These are phyloP conservation scores for Hygrocybe punicea DNA, from an alignment of 768 basidiomycete genomes.

Conservation along the genomic window DNA sequence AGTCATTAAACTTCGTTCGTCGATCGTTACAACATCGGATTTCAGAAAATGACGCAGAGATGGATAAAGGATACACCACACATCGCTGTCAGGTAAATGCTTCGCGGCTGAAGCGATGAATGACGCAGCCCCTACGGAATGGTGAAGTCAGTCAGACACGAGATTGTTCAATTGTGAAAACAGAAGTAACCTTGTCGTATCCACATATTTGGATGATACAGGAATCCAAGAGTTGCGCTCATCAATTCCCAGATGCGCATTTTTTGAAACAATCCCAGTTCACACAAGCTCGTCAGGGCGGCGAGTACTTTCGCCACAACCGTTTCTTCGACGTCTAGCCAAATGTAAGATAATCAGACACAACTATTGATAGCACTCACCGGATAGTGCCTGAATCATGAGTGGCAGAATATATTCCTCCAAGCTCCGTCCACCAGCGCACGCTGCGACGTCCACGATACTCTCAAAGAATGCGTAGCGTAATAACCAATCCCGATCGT, in stretches of 20 bases:
- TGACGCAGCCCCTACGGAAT: slow-evolving; percentile 67
- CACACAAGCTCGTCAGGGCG: slow-evolving; percentile 83
- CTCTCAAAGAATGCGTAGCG: slow-evolving; percentile 92
- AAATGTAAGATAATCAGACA: slow-evolving; percentile 10
- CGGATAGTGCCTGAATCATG: slow-evolving; percentile 93
- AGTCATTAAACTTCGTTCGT: slow-evolving; percentile 69
- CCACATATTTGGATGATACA: slow-evolving; percentile 96
- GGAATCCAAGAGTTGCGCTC: slow-evolving; percentile 80
- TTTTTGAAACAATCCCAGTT: slow-evolving; percentile 86
- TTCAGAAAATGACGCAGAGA: slow-evolving; percentile 81
- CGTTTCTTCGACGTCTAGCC: slow-evolving; percentile 86
- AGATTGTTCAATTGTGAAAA: background rate
- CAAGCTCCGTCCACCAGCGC: slow-evolving; percentile 84
- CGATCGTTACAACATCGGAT: slow-evolving; percentile 73
- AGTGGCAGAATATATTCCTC: slow-evolving; percentile 97
- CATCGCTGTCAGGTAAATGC: slow-evolving; percentile 80
- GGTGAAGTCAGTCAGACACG: background rate
- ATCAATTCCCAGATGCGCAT: slow-evolving; percentile 98
- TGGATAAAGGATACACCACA: slow-evolving; percentile 97
- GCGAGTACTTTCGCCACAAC: slow-evolving; percentile 89
- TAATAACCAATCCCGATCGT: slow-evolving; percentile 90
- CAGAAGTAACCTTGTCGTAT: slow-evolving; percentile 75
- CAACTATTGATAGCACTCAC: slow-evolving; percentile 40
- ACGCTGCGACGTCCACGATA: slow-evolving; percentile 92
- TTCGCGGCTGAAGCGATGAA: slow-evolving; percentile 86